Percentiles rank a stretch among this genome's conserved stretches.
These are phyloP conservation scores for Lonicera japonica DNA, from an alignment of 129 eudicot species.

Conservation along the genomic window DNA sequence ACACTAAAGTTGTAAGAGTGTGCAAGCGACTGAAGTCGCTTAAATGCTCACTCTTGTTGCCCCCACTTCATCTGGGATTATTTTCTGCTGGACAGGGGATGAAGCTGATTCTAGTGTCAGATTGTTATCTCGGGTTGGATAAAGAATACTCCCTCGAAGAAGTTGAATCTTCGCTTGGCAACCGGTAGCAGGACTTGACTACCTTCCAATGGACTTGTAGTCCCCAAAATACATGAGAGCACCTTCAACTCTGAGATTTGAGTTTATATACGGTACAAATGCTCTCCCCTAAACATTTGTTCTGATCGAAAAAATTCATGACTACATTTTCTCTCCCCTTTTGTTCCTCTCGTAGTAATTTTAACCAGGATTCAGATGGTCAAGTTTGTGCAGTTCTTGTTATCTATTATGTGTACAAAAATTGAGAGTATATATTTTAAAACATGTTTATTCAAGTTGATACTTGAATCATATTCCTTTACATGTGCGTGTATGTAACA, in stretches of 20 bases:
- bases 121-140: constrained; percentile 85
- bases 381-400: no score
- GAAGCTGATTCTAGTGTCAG: constrained; percentile 81
- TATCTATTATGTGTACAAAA: no score
- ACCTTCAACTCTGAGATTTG: background rate
- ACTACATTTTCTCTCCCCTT: no score
- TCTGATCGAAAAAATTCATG: no score
- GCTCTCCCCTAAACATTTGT: background rate
- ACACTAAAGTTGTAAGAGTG: no score
- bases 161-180: constrained; percentile 13
- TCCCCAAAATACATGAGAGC: background rate
- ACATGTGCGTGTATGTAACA: no score
- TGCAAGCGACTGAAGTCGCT: no score
- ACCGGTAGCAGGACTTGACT: constrained; percentile 4
- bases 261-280: background rate
- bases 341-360: no score
- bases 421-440: no score
- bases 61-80: background rate
- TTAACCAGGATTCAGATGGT: no score
- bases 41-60: background rate
- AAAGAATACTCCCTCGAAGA: constrained; percentile 58
- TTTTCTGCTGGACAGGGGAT: constrained; percentile 42
- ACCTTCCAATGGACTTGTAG: background rate
- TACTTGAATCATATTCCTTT: no score
- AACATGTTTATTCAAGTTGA: no score